Evolutionary conservation across 163 green algal species (phyloP).

Genomic region (Scenedesmus sp.): DNA sequence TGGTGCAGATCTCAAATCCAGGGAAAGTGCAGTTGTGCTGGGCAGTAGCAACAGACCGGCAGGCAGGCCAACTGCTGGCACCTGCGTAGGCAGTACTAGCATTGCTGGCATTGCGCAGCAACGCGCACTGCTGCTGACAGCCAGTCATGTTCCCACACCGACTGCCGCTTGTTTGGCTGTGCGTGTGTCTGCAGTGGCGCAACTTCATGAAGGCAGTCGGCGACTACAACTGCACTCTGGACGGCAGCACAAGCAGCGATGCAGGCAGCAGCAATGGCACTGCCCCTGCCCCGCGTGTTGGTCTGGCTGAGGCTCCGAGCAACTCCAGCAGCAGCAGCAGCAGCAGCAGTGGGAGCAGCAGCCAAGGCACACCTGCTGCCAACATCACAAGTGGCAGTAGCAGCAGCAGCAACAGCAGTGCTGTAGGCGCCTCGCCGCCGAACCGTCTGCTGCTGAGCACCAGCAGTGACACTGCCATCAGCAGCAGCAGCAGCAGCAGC

Average conservation of each 20-base stretch:
- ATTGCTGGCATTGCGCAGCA: background rate
- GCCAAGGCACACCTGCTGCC: background rate
- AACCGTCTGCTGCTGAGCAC: background rate
- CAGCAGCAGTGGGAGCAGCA: background rate
- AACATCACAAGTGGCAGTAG: background rate
- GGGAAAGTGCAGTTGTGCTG: background rate
- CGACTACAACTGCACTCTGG: conserved; percentile 39
- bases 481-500: background rate
- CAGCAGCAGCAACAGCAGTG: background rate
- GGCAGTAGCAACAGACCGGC: background rate
- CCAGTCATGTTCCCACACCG: background rate
- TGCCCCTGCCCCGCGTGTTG: background rate
- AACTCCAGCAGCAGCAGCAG: conserved; percentile 14
- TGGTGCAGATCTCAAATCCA: too few relatives aligned
- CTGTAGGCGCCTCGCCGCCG: background rate
- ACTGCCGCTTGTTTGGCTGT: background rate
- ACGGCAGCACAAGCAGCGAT: background rate
- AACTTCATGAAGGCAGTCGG: conserved; percentile 28
- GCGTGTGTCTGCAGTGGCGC: conserved; percentile 15
- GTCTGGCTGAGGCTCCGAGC: background rate
- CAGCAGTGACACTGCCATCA: background rate
- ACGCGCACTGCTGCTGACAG: background rate
- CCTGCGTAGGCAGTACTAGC: too few relatives aligned
- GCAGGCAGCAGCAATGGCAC: background rate
- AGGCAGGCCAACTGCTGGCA: background rate